Percentiles rank a stretch among this genome's conserved stretches.
phyloP scores from a whole-genome alignment of 2,329 filamentous ascomycete species.

The Talaromyces piceae region DNA sequence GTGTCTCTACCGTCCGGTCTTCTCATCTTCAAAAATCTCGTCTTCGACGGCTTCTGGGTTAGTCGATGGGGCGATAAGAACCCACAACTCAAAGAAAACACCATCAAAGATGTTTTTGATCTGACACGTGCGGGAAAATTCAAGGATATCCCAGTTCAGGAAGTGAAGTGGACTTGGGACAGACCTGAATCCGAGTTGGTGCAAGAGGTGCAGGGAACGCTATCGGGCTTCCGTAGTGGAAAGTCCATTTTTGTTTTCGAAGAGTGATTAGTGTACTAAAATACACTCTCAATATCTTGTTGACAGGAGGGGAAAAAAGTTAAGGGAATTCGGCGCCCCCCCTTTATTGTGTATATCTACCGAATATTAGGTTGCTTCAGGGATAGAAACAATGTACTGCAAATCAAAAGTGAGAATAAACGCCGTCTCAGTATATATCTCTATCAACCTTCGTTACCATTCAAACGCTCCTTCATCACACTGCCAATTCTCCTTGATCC shows the following conservation, averaged over 20 bases:
- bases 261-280: too few relatives aligned
- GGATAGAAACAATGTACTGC: too few relatives aligned
- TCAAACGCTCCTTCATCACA: constrained; percentile 17
- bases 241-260: constrained; percentile 87
- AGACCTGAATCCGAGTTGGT: constrained; percentile 63
- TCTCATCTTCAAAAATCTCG: constrained; percentile 87
- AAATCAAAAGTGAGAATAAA: too few relatives aligned
- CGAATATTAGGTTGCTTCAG: too few relatives aligned
- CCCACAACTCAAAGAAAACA: constrained; percentile 64
- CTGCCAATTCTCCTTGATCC: constrained; percentile 52
- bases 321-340: too few relatives aligned
- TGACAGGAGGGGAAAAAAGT: too few relatives aligned
- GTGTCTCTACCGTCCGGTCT: constrained; percentile 72
- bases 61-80: constrained; percentile 78
- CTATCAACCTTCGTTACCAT: background rate
- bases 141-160: constrained; percentile 71
- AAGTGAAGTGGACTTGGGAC: constrained; percentile 75
- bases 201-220: constrained; percentile 70
- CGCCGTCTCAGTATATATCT: background rate
- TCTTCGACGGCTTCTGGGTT: constrained; percentile 91
- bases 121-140: constrained; percentile 71
- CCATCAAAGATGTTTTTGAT: constrained; percentile 75
- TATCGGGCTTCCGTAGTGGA: constrained; percentile 75
- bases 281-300: too few relatives aligned
- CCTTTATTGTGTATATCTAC: too few relatives aligned